These are phyloP conservation scores for Nicotiana otophora DNA, from an alignment of 257 asterid genomes.

Conservation along the genomic window DNA sequence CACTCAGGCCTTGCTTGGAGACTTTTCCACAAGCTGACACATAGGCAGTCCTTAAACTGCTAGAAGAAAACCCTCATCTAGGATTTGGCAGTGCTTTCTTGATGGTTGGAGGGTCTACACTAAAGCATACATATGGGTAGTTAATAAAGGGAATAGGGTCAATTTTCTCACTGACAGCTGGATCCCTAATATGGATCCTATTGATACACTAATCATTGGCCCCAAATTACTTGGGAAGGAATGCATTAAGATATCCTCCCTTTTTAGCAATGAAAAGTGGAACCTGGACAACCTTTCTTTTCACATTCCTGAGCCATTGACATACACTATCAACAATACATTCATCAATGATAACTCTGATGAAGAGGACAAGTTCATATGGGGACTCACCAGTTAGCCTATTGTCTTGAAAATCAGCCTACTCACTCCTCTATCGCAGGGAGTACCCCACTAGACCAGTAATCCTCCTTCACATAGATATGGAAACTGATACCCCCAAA, in stretches of 20 bases:
- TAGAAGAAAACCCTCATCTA: no score
- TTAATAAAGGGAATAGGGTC: background rate
- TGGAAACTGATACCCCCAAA: background rate
- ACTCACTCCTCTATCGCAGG: background rate
- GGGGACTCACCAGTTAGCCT: background rate
- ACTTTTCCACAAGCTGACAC: no score
- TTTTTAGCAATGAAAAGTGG: no score
- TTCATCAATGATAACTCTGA: no score
- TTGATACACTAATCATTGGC: no score
- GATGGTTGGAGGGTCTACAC: background rate
- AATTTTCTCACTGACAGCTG: no score
- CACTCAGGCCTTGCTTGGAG: background rate
- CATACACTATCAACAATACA: no score
- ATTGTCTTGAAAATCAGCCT: background rate
- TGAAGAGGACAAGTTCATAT: no score
- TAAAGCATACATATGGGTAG: background rate
- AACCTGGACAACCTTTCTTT: background rate
- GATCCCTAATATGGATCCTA: no score
- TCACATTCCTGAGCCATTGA: background rate
- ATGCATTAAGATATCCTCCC: background rate
- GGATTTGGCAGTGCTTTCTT: background rate
- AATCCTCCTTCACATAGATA: background rate
- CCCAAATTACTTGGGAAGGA: background rate
- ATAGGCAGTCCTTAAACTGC: no score
- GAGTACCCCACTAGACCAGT: rapidly evolving